Base-by-base conservation (phyloP, 2,329 filamentous ascomycete species). In the Calonectria ilicicola region DNA sequence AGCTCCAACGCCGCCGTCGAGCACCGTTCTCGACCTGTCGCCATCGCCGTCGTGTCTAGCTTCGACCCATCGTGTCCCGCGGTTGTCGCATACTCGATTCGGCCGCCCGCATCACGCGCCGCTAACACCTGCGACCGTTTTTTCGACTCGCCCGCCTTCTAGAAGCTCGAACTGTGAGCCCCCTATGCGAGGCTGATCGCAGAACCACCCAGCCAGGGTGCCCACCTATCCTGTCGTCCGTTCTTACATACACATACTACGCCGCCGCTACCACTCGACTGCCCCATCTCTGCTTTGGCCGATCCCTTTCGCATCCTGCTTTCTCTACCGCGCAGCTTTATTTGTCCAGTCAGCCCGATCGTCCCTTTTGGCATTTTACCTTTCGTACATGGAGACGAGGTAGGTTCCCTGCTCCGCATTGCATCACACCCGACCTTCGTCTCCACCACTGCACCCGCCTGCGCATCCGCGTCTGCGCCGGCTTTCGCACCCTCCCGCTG, bases 161-260 rank as follows among this genome's bases (percentile, higher is more conserved):
- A 79, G 78, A 79, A 79, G 76, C 72, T 64, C 67, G 35, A 74
- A 66, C 66, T 74, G 71, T 71, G 65, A 73, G 71, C 63, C 75
- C 77, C 76, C 76, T 78, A 79, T 79, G 78, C 78, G 78, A 79
- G 78, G 78, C 76, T 79, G 78, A 79, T 79, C 78, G 76, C 74
- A 78, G 67, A 69, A 73, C 77, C 71, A 73, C 70, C 75, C 73
- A 70, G 60, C 74, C 65, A 76, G 77, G 78, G 78, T 79, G 76
- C 76, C 72, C 72, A 64, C 74, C 75, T 78, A 70, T 70, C 67
- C 62, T 40, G 63, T 71, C 64, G 40, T 46, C 69, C 19, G 49
- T 26, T 65, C 32, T 60, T 65, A 63, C 65, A 27, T 60, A 70
- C 63, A 58, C 69, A 49, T 44, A 67, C 64, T 40, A 63, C 65